Evolutionary conservation across 179 eudicot species (phyloP), one percentile per base, ranked within the genome.

Genomic region (Silene coronaria): DNA sequence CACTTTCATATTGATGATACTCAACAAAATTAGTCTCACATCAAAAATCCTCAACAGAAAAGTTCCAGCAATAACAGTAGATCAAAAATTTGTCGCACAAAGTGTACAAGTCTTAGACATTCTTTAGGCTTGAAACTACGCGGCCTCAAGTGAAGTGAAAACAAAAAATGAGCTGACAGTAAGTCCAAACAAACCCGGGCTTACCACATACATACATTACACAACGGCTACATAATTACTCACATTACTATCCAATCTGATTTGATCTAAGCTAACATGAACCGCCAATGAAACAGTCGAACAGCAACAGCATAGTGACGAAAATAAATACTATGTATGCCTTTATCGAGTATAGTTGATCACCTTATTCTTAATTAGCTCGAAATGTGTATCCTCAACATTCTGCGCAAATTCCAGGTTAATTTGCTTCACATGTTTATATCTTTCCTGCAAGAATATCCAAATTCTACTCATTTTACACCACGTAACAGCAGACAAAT

Each of bases 341-440:
- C 23, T 48, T 22, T 3, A 11, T 19, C 36, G 23, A 12, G 38
- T 75, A 55, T 22, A 11, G 32, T 34, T 74, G 23, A 75, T 81
- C 71, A 91, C 96, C 93, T 84, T 85, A 77, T 11, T 82, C 74
- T 81, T 87, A 48, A 89, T 74, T 30, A 80, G 76, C 28, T 85
- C 85, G 55, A 91, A 84, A 80, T 91, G 89, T 10, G 77, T 82
- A 71, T 91, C 91, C 83, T 90, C 92, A 71, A 91, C 72, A 73
- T 76, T 85, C 76, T 87, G 94, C 11, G 91, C 88, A 78, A 88
- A 95, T 81, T 95, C 97, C 71, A 95, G 97, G 84, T 82, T 91
- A 78, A 92, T 87, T 46, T 85, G 84, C 83, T 85, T 87, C 86
- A 95, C 93, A 74, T 85, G 74, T 61, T 74, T 82, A 83, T 92